Percentiles rank a stretch among this genome's conserved stretches.
phyloP scores from a whole-genome alignment of 1,139 yeast genomes.

The Suhomyces choctaworum region DNA sequence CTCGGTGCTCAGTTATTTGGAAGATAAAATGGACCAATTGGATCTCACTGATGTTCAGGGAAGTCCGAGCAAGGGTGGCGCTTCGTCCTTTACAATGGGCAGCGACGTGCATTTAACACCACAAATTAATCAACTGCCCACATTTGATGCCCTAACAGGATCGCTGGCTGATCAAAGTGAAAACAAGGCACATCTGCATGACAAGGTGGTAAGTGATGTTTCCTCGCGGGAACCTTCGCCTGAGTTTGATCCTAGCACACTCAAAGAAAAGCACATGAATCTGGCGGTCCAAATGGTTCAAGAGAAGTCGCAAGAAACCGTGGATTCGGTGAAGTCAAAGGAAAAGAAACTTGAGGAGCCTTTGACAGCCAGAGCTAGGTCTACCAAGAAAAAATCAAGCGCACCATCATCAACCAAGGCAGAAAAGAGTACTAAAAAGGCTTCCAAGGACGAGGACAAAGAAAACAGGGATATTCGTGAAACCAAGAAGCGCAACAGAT shows the following conservation, averaged over 20 bases:
- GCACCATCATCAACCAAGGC: conserved; percentile 2
- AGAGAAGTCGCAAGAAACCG: conserved; percentile 12
- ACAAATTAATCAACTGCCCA: conserved; percentile 31
- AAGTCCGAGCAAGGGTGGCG: conserved; percentile 22
- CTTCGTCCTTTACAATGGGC: conserved; percentile 11
- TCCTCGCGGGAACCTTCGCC: conserved; percentile 7
- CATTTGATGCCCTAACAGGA: conserved; percentile 25
- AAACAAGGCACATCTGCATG: conserved; percentile 10
- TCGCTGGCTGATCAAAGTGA: conserved; percentile 16
- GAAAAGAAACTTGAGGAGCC: conserved; percentile 10
- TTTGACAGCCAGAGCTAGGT: conserved; percentile 5
- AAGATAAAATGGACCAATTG: conserved; percentile 47
- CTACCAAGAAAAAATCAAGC: conserved; percentile 8
- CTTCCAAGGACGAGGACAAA: conserved; percentile 20
- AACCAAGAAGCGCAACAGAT: conserved; percentile 47
- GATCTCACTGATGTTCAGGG: conserved; percentile 34
- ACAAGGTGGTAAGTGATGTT: conserved; percentile 4
- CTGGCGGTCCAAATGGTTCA: conserved; percentile 5
- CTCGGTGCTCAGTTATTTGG: conserved; percentile 47
- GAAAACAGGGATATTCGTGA: conserved; percentile 29
- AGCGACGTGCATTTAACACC: conserved; percentile 26
- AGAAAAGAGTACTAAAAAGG: conserved; percentile 8
- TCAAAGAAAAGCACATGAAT: conserved; percentile 6
- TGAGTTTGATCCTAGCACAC: background rate
- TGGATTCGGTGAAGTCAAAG: conserved; percentile 2